A percentile compares a stretch with the other conserved stretches of the same genome.
Evolutionary conservation across 768 basidiomycete genomes (phyloP).

Genomic region (Ephemerocybe angulata): DNA sequence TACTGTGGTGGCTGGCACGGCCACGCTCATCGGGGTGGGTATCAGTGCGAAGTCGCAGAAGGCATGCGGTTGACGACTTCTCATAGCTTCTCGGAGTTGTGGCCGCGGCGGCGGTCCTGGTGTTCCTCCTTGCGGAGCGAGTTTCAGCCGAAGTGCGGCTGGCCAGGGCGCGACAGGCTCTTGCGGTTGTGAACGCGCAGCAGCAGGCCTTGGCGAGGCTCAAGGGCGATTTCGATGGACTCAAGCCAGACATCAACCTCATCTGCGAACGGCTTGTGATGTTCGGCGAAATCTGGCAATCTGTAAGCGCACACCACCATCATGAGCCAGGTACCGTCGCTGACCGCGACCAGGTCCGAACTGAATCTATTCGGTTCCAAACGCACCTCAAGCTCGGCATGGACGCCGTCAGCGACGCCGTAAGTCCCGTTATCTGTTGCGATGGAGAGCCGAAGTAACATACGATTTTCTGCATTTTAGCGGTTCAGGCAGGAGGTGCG

Average conservation of each 20-base stretch:
- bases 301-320: too few relatives aligned
- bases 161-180: not conserved
- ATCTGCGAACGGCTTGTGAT: not conserved
- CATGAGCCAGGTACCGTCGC: too few relatives aligned
- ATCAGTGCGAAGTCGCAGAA: not conserved
- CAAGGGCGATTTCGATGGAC: not conserved
- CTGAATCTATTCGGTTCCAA: not conserved
- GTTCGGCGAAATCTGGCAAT: not conserved
- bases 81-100: not conserved
- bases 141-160: not conserved
- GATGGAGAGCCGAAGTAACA: too few relatives aligned
- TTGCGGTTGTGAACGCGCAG: not conserved
- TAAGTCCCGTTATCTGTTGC: too few relatives aligned
- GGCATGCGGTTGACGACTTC: not conserved
- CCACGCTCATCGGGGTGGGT: not conserved
- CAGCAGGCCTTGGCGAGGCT: not conserved
- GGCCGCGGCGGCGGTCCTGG: not conserved
- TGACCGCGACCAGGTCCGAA: not conserved
- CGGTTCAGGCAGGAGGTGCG: not conserved
- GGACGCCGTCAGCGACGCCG: not conserved
- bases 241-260: not conserved
- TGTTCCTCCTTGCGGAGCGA: not conserved
- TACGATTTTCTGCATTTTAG: too few relatives aligned
- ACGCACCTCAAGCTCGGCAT: not conserved
- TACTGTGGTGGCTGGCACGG: not conserved